Conservation (phyloP, 345 rosid genomes). For the Murraya koenigii region DNA sequence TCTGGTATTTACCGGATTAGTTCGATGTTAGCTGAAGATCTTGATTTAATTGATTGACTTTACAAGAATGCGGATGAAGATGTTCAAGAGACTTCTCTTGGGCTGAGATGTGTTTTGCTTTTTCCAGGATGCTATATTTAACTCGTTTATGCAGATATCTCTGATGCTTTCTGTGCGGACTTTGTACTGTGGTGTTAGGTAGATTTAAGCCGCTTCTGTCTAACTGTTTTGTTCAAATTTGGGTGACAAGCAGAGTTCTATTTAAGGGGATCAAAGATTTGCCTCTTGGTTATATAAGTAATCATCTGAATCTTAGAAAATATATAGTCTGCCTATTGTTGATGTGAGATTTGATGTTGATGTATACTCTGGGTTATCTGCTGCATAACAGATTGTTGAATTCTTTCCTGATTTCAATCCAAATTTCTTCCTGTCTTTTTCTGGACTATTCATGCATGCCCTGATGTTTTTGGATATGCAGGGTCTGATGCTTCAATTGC, state of each 20-base stretch:
- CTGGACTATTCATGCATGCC: neutral
- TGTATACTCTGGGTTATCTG: conserved; percentile 1
- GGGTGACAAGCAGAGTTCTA: conserved; percentile 13
- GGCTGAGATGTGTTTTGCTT: conserved; percentile 5
- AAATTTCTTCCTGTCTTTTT: neutral
- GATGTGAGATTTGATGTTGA: conserved; percentile 28
- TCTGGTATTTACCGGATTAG: conserved; percentile 9
- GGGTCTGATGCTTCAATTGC: conserved; percentile 23
- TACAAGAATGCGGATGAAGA: neutral
- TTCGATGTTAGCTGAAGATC: neutral
- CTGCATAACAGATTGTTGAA: neutral
- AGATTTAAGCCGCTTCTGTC: neutral
- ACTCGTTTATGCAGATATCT: conserved; percentile 6
- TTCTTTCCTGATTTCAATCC: conserved; percentile 6
- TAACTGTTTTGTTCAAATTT: neutral
- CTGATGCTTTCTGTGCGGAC: neutral
- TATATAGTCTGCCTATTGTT: conserved; percentile 7
- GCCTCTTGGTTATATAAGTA: neutral
- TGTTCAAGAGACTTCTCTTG: conserved; percentile 11
- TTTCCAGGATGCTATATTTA: neutral
- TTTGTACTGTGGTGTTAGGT: neutral
- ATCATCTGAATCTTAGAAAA: conserved; percentile 11
- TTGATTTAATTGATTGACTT: conserved; percentile 1
- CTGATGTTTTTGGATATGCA: conserved; percentile 16
- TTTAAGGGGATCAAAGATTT: conserved; percentile 7